Evolutionary conservation across 495 filamentous ascomycete genomes (phyloP), one percentile per base, ranked within the genome.

Genomic region (Sporormia fimetaria): DNA sequence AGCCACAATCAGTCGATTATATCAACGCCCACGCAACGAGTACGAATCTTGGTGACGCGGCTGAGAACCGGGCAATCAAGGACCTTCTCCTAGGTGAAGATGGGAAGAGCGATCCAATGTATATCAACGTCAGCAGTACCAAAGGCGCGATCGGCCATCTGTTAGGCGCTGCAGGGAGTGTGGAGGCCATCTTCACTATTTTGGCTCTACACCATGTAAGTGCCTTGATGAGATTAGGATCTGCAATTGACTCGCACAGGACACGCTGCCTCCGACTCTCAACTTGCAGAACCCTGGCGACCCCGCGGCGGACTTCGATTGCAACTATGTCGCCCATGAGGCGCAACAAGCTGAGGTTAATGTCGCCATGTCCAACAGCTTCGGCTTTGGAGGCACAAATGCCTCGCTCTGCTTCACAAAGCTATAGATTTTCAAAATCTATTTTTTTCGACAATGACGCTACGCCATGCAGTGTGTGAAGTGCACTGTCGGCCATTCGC

Each of bases 341-440:
- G 68, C 82, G 2, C 87, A 95, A 56, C 57, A 78, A 20, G 75
- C 75, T 49, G 42, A 65, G 7, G 76, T 95, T 16, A 68, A 80
- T 41, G 81, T 87, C 18, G 80, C 80, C 22, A 47, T 98, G 51
- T 86, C 83, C 14, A 98, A 98, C 55, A 96, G 88, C 56, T 98
- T 98, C 68, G 90, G 90, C 1, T 98, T 98, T 66, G 90, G 90
- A 7, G 90, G 90, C 21, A 98, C 90, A 6, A 96, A 96, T 65
- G 87, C 87, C 30, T 83, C 74, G 46, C 64, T 98, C 29, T 88
- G 86, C 45, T 93, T 98, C 59, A 71, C 65, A 5, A 73, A 70
- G 21, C 35, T 45, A 41, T 51, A 47, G 32, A 1, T 21, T 24
- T n/a, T 20, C 3, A n/a, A n/a, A n/a, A n/a, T n/a, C n/a, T n/a